These are phyloP conservation scores for Alternaria dauci DNA, from an alignment of 2,329 filamentous ascomycete genomes.

Conservation along the genomic window DNA sequence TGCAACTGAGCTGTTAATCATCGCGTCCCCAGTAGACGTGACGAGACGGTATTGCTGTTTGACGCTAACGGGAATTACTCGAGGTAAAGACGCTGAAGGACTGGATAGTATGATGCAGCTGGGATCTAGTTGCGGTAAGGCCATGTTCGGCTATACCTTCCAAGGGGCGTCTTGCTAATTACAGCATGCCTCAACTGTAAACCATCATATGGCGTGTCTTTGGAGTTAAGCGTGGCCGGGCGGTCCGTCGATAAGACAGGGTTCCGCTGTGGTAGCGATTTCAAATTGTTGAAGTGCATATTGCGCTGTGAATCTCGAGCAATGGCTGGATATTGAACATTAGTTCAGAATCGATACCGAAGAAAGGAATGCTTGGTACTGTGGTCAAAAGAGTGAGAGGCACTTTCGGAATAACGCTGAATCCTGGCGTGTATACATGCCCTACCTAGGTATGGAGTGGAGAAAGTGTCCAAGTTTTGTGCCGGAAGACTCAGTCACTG, in stretches of 20 bases:
- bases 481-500: not conserved
- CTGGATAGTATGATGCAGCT: not conserved
- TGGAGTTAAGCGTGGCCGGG: not conserved
- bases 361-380: not conserved
- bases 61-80: conserved; percentile 3
- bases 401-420: not conserved
- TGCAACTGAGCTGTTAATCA: not conserved
- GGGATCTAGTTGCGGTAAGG: not conserved
- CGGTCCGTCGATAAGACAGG: not conserved
- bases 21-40: not conserved
- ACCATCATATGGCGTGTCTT: not conserved
- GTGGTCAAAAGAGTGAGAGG: not conserved
- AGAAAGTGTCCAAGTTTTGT: not conserved
- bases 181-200: not conserved
- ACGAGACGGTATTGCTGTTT: not conserved
- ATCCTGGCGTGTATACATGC: not conserved
- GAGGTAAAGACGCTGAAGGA: not conserved
- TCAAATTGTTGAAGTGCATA: not conserved
- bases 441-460: not conserved
- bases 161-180: not conserved
- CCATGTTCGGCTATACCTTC: not conserved
- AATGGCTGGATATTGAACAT: not conserved
- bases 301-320: not conserved
- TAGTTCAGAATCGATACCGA: not conserved
- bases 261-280: not conserved